Evolutionary conservation across 2,329 filamentous ascomycete genomes (phyloP), one percentile per base, ranked within the genome.

Genomic region (Biscogniauxia marginata): DNA sequence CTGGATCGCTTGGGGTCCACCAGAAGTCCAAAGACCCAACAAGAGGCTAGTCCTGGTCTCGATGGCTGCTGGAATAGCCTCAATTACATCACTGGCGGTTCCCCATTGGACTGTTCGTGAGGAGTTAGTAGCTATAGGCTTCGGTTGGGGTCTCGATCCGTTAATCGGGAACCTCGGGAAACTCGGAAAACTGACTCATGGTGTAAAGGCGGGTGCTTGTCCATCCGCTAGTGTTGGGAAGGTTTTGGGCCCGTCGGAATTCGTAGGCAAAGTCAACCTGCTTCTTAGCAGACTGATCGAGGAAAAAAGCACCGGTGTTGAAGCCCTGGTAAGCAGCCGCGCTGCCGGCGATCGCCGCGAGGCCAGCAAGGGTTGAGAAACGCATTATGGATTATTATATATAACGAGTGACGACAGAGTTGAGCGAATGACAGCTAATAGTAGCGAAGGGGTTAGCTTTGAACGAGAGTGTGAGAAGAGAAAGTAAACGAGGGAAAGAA

Each of bases 41-140:
- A 84, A 75, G 25, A 84, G 72, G 55, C 75, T 73, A 0, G 77
- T 79, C 18, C 79, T 75, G 9, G 78, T 79, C 34, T 71, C 70
- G 46, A 81, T 71, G 22, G 82, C 81, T 7, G 82, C 83, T 71
- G 87, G 87, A 73, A 90, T 79, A 30, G 90, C 89, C 71, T 87
- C 78, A 67, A 92, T 71, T 20, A 89, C 88, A 70, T 91, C 56
- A 53, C 55, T 67, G 45, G 65, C 50, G 2, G 67, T 71, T 57
- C 65, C 65, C 66, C 66, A 69, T 63, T 71, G 67, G 54, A 72
- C 69, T 71, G 50, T 22, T 34, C 3, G 47, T 7, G 44, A n/a
- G 5, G 21, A 8, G 46, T 66, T 57, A 63, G 61, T 44, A 22
- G 43, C 21, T 52, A 19, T 7, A 13, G 23, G 9, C 21, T 7